These are phyloP conservation scores for Colletotrichum orchidophilum DNA, from an alignment of 2,329 filamentous ascomycete genomes.

Conservation along the genomic window DNA sequence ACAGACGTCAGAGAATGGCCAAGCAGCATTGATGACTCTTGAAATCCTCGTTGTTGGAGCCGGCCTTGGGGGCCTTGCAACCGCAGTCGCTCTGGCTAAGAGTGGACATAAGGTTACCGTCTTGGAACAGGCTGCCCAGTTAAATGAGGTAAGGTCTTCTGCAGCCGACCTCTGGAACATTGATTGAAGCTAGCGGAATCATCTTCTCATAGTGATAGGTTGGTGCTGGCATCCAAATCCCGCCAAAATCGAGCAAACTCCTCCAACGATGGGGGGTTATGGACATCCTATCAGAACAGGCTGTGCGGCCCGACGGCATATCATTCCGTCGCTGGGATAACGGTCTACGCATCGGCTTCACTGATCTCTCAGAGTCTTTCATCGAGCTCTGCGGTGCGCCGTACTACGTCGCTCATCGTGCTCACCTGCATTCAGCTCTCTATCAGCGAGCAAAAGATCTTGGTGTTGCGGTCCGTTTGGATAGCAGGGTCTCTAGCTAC, in stretches of 20 bases:
- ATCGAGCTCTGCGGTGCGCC: slow-evolving; percentile 40
- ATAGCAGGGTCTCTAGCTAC: slow-evolving; percentile 39
- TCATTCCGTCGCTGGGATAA: slow-evolving; percentile 39
- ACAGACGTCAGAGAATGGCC: background rate
- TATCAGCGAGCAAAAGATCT: slow-evolving; percentile 39
- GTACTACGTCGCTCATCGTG: slow-evolving; percentile 48
- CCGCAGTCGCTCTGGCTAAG: slow-evolving; percentile 25
- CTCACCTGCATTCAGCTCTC: slow-evolving; percentile 45
- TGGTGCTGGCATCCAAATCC: slow-evolving; percentile 36
- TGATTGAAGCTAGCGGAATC: background rate
- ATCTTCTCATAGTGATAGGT: slow-evolving; percentile 10
- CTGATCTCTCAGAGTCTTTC: slow-evolving; percentile 37
- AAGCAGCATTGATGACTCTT: background rate
- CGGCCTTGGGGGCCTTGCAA: slow-evolving; percentile 31
- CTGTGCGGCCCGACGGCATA: slow-evolving; percentile 35
- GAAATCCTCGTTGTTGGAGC: slow-evolving; percentile 32
- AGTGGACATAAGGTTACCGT: slow-evolving; percentile 32
- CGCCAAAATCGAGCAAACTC: slow-evolving; percentile 35
- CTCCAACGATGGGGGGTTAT: slow-evolving; percentile 35
- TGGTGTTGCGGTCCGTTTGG: slow-evolving; percentile 38
- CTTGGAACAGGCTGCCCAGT: slow-evolving; percentile 24
- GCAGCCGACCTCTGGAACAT: background rate
- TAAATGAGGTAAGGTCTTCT: slow-evolving; percentile 8
- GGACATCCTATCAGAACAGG: slow-evolving; percentile 37
- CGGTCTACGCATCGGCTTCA: slow-evolving; percentile 37